phyloP scores from a whole-genome alignment of 129 eudicot genomes.

The Centrapalus pauciflorus region DNA sequence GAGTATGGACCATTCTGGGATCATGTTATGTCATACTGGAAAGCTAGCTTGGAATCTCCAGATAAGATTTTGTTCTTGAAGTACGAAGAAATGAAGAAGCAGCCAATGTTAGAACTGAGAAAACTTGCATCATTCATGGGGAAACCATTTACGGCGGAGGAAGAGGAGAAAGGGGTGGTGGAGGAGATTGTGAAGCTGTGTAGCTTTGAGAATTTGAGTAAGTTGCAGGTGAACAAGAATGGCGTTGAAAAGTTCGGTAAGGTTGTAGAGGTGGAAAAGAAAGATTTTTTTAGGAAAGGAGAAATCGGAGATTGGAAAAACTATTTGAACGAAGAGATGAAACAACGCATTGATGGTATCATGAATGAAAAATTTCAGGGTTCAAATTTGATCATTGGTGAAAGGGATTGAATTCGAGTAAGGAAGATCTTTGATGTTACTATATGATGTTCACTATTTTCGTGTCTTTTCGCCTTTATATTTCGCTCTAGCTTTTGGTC shows the following conservation, averaged over 20 bases:
- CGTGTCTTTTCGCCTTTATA: too few relatives aligned
- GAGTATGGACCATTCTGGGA: constrained; percentile 42
- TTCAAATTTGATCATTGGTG: constrained; percentile 4
- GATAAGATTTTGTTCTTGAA: constrained; percentile 25
- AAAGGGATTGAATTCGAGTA: background rate
- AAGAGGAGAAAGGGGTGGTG: constrained; percentile 11
- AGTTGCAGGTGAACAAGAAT: constrained; percentile 8
- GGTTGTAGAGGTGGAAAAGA: background rate
- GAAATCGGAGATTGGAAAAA: constrained; percentile 11
- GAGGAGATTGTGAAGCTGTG: constrained; percentile 9
- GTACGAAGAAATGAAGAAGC: constrained; percentile 39
- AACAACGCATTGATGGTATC: constrained; percentile 2
- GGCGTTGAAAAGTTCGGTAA: background rate
- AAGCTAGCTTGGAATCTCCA: constrained; percentile 31
- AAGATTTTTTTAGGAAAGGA: background rate
- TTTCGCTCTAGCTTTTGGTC: too few relatives aligned
- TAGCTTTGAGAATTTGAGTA: constrained; percentile 6
- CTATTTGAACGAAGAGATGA: background rate
- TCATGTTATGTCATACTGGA: constrained; percentile 39
- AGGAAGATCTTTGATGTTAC: background rate
- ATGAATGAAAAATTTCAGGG: background rate
- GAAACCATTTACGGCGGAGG: constrained; percentile 10
- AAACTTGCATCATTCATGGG: constrained; percentile 37
- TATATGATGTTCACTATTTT: background rate
- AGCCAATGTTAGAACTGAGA: constrained; percentile 21